Conservation (phyloP, 2,329 filamentous ascomycete genomes). For the Fonsecaea multimorphosa region DNA sequence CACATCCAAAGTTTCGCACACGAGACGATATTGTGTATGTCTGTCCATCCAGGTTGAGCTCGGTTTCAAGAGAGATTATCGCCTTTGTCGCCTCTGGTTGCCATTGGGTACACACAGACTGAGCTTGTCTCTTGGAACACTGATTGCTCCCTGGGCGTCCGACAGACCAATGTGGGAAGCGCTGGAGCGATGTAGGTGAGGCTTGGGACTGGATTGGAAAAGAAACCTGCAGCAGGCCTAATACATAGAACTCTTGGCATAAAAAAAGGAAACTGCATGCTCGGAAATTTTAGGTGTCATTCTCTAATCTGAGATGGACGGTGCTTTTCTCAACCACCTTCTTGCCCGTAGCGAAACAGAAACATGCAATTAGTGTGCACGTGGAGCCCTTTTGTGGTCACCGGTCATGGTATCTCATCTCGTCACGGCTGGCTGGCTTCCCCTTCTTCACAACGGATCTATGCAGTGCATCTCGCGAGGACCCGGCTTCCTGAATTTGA, state of each 20-base stretch:
- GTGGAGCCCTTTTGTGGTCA: not conserved
- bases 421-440: not conserved
- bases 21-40: conserved; percentile 11
- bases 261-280: not conserved
- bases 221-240: no score
- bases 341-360: not conserved
- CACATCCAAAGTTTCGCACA: not conserved
- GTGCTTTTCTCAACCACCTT: not conserved
- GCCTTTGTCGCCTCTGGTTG: conserved; percentile 18
- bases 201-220: not conserved
- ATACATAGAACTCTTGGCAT: not conserved
- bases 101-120: not conserved
- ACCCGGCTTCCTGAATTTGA: no score
- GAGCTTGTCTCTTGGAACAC: conserved; percentile 11
- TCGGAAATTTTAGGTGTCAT: not conserved
- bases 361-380: not conserved
- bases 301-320: not conserved
- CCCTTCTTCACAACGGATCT: not conserved
- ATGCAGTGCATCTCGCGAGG: no score
- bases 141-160: not conserved
- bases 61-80: not conserved
- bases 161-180: not conserved
- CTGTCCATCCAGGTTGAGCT: conserved; percentile 1
- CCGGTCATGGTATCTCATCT: not conserved
- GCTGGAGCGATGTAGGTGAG: not conserved